Base-by-base conservation (phyloP, 2,329 filamentous ascomycete species). In the Podosphaera xanthii region DNA sequence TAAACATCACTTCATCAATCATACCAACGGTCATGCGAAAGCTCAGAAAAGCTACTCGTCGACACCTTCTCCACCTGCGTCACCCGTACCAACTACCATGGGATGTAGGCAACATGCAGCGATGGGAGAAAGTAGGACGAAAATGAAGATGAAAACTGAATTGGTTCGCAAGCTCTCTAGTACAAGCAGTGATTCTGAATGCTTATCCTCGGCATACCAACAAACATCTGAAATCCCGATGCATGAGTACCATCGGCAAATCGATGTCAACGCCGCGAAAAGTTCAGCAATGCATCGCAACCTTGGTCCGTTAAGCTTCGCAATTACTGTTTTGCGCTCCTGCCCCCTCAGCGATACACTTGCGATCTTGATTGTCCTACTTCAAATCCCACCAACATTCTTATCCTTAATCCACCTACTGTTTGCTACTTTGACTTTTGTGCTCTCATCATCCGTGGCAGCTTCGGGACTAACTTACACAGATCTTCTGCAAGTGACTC, bases 321-420 rank as follows among this genome's bases (percentile, higher is more conserved):
- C 86, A 63, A 80, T 87, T 65, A 95, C 89, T 59, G 91, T 97
- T 66, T 80, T 97, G 70, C 83, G 82, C 67, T 88, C 89, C 58
- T 91, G 90, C 67, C 91, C 91, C 59, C 82, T 95, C 69, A 86
- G 88, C 73, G 91, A 97, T 73, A 95, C 91, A 62, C 87, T 96
- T 72, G 89, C 91, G 69, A 95, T 97, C 68, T 82, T 97, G 70
- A 95, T 96, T 72, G 86, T 96, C 67, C 80, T 97, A 65, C 86
- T 96, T 72, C 90, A 94, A 70, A 81, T 96, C 8, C 90, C 91
- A 36, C 87, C 90, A 31, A 83, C 91, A 67, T 83, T 91, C 60
- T 78, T 96, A 67, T 91, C 89, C 63, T 77, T 88, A 70, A 87
- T 95, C 67, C 94, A 96, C 72, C 84, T 89, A 69, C 79, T 95